These are phyloP conservation scores for Xanthoconium purpureum DNA, from an alignment of 768 basidiomycete genomes.

Conservation along the genomic window DNA sequence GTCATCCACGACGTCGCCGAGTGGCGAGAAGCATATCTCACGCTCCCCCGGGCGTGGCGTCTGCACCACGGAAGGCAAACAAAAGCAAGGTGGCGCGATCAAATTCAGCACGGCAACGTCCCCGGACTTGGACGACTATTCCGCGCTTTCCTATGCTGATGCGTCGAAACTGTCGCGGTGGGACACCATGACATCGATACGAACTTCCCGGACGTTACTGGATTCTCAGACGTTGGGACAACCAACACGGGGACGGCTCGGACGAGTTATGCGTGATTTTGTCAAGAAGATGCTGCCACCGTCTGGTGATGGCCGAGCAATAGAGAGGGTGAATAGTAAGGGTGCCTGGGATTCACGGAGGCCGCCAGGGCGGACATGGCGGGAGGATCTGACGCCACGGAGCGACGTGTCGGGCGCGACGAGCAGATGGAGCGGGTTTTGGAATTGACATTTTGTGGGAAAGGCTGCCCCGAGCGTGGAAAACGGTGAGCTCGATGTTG, in stretches of 20 bases:
- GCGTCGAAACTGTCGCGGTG: not conserved
- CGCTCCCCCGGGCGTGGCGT: not conserved
- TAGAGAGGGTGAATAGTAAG: not conserved
- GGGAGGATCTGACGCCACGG: slow-evolving; percentile 10
- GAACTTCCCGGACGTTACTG: not conserved
- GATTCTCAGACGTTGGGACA: not conserved
- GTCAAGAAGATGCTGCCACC: slow-evolving; percentile 21
- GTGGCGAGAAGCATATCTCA: not conserved
- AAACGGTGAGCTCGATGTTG: not conserved
- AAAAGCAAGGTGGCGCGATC: not conserved
- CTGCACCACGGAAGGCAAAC: not conserved
- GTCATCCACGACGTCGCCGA: not conserved
- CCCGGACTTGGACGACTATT: slow-evolving; percentile 16
- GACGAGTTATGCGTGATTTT: slow-evolving; percentile 21
- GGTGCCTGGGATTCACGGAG: not conserved
- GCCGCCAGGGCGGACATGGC: not conserved
- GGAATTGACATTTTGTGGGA: slow-evolving; percentile 4
- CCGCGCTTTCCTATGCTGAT: slow-evolving; percentile 7
- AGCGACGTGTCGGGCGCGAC: slow-evolving; percentile 15
- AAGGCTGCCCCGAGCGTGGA: not conserved
- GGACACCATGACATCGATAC: not conserved
- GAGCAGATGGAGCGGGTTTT: slow-evolving; percentile 24
- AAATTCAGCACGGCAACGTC: slow-evolving; percentile 1
- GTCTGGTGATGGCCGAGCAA: not conserved
- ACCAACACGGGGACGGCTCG: slow-evolving; percentile 15